phyloP scores from a whole-genome alignment of 2,329 filamentous ascomycete species.

The Alternaria dauci region DNA sequence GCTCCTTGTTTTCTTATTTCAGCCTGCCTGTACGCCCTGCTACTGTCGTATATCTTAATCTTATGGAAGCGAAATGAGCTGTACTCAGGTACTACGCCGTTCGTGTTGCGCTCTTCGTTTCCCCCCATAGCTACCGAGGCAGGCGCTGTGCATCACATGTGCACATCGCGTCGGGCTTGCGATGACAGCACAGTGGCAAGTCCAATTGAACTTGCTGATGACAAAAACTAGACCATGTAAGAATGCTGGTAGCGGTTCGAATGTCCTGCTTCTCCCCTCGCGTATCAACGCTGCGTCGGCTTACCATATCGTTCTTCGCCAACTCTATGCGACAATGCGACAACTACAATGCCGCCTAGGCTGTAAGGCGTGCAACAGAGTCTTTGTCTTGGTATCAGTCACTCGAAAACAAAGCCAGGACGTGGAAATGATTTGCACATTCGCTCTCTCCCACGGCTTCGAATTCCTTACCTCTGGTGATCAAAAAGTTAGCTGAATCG shows the following conservation, averaged over 20 bases:
- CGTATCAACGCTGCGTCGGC: not conserved
- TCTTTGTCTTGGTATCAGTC: not conserved
- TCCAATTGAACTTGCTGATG: not conserved
- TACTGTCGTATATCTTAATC: not conserved
- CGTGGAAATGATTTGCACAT: not conserved
- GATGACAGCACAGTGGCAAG: not conserved
- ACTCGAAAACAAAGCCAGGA: not conserved
- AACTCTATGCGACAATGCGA: not conserved
- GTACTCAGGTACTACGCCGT: not conserved
- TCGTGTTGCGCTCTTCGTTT: not conserved
- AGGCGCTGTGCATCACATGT: not conserved
- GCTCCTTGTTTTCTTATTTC: not conserved
- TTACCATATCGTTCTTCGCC: not conserved
- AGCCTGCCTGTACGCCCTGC: not conserved
- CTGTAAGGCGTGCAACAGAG: not conserved
- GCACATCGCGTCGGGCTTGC: not conserved
- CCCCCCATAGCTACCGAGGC: not conserved
- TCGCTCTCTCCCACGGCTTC: no score
- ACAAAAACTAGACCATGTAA: not conserved
- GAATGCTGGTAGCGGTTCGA: not conserved
- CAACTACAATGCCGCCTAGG: not conserved
- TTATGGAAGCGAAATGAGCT: slow-evolving; percentile 2
- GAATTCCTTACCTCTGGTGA: not conserved
- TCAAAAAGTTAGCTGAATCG: not conserved
- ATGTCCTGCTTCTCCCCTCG: not conserved